A percentile compares a stretch with the other conserved stretches of the same genome.
phyloP scores from a whole-genome alignment of 345 rosid genomes.

The Eucalyptus microcorys region DNA sequence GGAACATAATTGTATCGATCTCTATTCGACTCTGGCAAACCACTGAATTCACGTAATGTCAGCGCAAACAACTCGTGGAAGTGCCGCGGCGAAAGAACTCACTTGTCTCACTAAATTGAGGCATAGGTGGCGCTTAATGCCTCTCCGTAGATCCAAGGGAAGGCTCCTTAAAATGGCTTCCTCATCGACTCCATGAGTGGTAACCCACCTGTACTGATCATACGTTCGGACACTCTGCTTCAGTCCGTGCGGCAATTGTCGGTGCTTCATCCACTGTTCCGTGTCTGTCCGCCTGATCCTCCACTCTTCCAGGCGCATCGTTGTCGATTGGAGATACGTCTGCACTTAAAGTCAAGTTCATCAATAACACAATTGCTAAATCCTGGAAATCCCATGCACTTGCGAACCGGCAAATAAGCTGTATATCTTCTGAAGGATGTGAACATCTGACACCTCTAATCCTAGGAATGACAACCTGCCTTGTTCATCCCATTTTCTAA shows the following conservation, averaged over 20 bases:
- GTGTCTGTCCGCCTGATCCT: conserved; percentile 42
- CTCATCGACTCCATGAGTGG: conserved; percentile 56
- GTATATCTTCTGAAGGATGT: not conserved
- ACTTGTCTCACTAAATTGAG: conserved; percentile 47
- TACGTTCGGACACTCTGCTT: conserved; percentile 31
- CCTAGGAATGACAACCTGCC: not conserved
- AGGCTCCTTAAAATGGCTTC: conserved; percentile 31
- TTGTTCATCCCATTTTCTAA: not conserved
- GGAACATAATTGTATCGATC: not conserved
- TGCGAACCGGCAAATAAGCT: not conserved
- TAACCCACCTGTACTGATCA: conserved; percentile 35
- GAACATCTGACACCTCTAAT: not conserved
- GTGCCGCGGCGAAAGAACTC: not conserved
- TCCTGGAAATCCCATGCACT: not conserved
- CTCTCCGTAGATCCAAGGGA: conserved; percentile 36
- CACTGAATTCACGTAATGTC: not conserved
- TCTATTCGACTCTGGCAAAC: not conserved
- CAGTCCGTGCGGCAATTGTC: conserved; percentile 35
- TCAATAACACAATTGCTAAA: not conserved
- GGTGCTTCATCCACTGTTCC: conserved; percentile 54
- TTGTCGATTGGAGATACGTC: conserved; percentile 51
- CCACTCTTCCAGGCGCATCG: conserved; percentile 38
- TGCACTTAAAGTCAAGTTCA: not conserved
- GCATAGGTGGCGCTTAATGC: conserved; percentile 55
- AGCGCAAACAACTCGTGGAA: not conserved